These are phyloP conservation scores for Holtermannia corniformis DNA, from an alignment of 768 basidiomycete genomes.

Conservation along the genomic window DNA sequence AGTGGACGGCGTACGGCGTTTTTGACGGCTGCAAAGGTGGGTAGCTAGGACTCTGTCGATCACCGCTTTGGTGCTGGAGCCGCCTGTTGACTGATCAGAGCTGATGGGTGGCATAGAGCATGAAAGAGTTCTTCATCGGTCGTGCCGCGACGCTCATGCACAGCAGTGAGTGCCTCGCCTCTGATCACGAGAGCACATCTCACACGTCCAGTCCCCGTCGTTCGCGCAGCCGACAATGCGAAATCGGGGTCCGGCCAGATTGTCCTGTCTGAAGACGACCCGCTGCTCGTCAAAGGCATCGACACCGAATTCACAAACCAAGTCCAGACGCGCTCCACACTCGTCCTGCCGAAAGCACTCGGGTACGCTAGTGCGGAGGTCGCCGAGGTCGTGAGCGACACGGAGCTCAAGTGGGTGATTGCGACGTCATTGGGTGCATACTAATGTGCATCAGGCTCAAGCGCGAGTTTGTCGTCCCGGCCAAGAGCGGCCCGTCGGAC, in stretches of 20 bases:
- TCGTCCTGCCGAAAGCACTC: constrained; percentile 66
- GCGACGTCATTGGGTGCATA: too few relatives aligned
- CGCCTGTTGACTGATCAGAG: neutral
- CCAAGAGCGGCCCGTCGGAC: constrained; percentile 38
- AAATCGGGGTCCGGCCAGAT: constrained; percentile 65
- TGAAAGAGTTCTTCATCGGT: constrained; percentile 69
- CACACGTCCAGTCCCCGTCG: constrained; percentile 65
- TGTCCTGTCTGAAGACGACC: constrained; percentile 61
- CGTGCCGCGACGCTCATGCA: constrained; percentile 73
- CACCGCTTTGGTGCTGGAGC: neutral
- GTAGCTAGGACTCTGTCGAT: neutral
- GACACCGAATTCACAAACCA: constrained; percentile 70
- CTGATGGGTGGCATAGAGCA: constrained; percentile 46
- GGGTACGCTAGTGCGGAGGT: constrained; percentile 74
- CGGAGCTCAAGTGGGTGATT: constrained; percentile 50
- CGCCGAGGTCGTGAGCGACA: constrained; percentile 78
- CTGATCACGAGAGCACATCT: neutral
- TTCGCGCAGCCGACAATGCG: constrained; percentile 79
- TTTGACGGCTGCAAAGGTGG: constrained; percentile 66
- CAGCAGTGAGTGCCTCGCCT: constrained; percentile 55
- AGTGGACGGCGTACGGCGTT: constrained; percentile 72
- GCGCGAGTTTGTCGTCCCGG: constrained; percentile 31
- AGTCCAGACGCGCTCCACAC: constrained; percentile 44
- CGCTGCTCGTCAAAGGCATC: constrained; percentile 71
- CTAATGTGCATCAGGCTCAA: constrained; percentile 11